Evolutionary conservation across 2,329 filamentous ascomycete species (phyloP).

Genomic region (Epichloe sylvatica): DNA sequence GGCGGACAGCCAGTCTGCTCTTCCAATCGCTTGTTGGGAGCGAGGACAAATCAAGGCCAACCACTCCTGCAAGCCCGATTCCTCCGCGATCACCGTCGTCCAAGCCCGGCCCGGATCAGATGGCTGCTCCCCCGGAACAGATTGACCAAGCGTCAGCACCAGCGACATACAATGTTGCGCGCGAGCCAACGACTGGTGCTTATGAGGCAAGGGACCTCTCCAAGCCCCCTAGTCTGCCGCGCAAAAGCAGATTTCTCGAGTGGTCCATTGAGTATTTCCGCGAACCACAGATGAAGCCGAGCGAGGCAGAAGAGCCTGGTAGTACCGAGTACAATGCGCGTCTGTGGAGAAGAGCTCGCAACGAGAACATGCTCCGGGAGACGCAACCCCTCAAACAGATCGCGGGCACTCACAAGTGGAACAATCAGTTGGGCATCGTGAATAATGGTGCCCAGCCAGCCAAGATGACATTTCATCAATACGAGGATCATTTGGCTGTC

Average conservation of each 20-base stretch:
- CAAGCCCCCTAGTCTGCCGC: conserved; percentile 52
- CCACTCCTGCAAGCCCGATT: conserved; percentile 16
- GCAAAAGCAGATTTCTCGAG: conserved; percentile 74
- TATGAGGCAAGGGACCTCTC: conserved; percentile 51
- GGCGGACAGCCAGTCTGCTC: conserved; percentile 49
- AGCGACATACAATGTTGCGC: conserved; percentile 61
- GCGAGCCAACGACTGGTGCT: conserved; percentile 64
- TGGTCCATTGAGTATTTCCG: conserved; percentile 98
- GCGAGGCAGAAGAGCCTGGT: conserved; percentile 89
- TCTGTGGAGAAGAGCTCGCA: conserved; percentile 81
- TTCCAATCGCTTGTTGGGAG: conserved; percentile 43
- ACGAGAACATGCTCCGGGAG: conserved; percentile 80
- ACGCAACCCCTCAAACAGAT: conserved; percentile 88
- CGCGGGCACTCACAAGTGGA: conserved; percentile 77
- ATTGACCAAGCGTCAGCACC: conserved; percentile 52
- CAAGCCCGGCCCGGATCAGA: conserved; percentile 28
- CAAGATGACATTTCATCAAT: conserved; percentile 95
- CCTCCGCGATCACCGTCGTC: conserved; percentile 16
- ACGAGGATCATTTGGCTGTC: conserved; percentile 88
- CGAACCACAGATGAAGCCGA: conserved; percentile 94
- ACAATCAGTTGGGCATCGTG: conserved; percentile 65
- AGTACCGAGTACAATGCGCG: conserved; percentile 93
- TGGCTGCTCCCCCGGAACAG: conserved; percentile 53
- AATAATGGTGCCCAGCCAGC: conserved; percentile 81
- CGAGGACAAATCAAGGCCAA: conserved; percentile 30